Percentiles rank a stretch among this genome's conserved stretches.
Conservation (phyloP, 73 alveolate species). For the Paramecium octaurelia region DNA sequence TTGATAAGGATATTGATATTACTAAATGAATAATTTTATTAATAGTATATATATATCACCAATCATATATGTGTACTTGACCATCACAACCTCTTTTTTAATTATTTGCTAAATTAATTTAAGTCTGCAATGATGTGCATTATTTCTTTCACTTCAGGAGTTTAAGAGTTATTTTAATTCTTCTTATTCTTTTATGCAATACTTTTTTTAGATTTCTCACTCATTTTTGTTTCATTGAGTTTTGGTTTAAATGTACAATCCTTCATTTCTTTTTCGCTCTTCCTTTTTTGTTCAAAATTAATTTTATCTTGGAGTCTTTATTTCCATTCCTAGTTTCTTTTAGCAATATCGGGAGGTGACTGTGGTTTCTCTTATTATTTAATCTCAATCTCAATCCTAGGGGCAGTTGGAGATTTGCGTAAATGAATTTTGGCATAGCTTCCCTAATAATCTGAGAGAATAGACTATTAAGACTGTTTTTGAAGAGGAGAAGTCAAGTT, state of each 20-base stretch:
- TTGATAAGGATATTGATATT: background rate
- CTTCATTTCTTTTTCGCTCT: background rate
- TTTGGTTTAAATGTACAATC: slow-evolving; percentile 7
- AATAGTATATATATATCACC: background rate
- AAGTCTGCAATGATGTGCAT: background rate
- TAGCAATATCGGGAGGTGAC: background rate
- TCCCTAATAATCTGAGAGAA: background rate
- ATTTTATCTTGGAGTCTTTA: background rate
- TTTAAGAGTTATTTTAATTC: background rate
- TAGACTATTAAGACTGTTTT: background rate
- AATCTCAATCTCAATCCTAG: background rate
- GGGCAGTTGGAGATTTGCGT: background rate
- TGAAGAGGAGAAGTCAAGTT: background rate
- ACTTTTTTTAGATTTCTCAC: background rate
- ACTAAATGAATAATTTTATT: background rate
- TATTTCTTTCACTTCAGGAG: background rate
- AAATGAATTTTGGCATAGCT: background rate
- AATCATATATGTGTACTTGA: background rate
- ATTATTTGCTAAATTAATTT: background rate
- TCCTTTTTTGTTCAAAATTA: background rate
- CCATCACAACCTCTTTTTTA: background rate
- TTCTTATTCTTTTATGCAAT: background rate
- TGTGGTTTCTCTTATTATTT: background rate
- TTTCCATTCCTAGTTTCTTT: background rate
- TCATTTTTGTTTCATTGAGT: background rate